Percentiles rank a stretch among this genome's conserved stretches.
These are phyloP conservation scores for Aquilaria yunnanensis DNA, from an alignment of 345 rosid genomes.

Conservation along the genomic window DNA sequence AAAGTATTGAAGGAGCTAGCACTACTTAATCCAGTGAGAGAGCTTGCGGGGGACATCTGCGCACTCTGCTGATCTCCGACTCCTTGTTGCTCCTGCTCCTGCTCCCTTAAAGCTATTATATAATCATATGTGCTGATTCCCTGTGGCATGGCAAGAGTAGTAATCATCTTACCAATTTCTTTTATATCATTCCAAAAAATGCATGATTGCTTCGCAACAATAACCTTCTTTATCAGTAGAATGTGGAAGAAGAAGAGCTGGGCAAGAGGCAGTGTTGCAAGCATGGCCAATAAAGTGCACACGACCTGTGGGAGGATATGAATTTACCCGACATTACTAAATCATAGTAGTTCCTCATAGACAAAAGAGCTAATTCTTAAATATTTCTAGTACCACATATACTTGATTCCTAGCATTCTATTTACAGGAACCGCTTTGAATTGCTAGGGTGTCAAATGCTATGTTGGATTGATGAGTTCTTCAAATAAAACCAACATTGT, in stretches of 20 bases:
- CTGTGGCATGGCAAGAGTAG: slow-evolving; percentile 27
- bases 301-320: slow-evolving; percentile 40
- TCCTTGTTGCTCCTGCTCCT: slow-evolving; percentile 93
- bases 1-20: slow-evolving; percentile 92
- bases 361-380: too few relatives aligned
- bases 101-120: slow-evolving; percentile 94
- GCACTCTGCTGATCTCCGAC: slow-evolving; percentile 87
- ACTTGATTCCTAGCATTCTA: too few relatives aligned
- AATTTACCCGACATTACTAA: slow-evolving; percentile 4
- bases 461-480: neutral
- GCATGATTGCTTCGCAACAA: neutral
- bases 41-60: slow-evolving; percentile 95
- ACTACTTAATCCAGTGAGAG: slow-evolving; percentile 93
- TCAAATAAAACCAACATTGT: neutral
- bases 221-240: slow-evolving; percentile 89
- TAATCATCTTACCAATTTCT: neutral
- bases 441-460: neutral
- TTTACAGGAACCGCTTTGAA: too few relatives aligned
- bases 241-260: slow-evolving; percentile 98
- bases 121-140: slow-evolving; percentile 99
- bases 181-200: neutral
- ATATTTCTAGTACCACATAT: too few relatives aligned
- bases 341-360: too few relatives aligned
- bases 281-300: slow-evolving; percentile 89
- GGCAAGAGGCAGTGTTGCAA: slow-evolving; percentile 90